Evolutionary conservation across 257 asterid genomes (phyloP), one percentile per base, ranked within the genome.

Genomic region (Solanum stenotomum): DNA sequence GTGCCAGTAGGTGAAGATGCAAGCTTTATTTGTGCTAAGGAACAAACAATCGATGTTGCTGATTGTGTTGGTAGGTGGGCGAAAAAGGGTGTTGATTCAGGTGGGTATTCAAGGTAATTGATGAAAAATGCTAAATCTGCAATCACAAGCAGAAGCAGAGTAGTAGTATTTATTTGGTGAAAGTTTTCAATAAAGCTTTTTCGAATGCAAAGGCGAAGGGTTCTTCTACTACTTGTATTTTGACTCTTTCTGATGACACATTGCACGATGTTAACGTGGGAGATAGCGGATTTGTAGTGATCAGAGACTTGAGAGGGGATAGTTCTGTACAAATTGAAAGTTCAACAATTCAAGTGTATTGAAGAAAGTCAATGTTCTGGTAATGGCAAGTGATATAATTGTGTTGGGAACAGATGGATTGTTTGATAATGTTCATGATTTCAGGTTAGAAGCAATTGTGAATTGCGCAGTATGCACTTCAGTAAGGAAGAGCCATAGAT

Each of bases 381-480:
- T 93, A 29, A 74, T 77, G 44, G 35, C 40, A 12, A 93, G 93
- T 13, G 94, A 94, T 34, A 31, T 93, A 4, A 27, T 94, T 0
- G 85, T 94, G 1, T 90, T 86, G 4, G 96, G 88, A 16, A 93
- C 94, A 0, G 93, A 94, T 84, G 94, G 94, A 70, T 56, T 94
- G 84, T 93, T 90, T 2, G 96, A 93, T 12, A 93, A 93, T 23
- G 4, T 92, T 77, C 85, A 85, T 31, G 56, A 33, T 6, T 88
- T 46, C 0, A 93, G 90, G 31, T 88, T 93, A 3, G 92, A 35
- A 86, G 31, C 20, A 2, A 5, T 67, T 10, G 86, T 88, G 18
- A 31, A 52, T 52, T 52, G 63, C 10, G 1, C 4, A 52, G 4
- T 52, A 52, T 52, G 63, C 23, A 56, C n/a, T 56, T 6, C 10